Evolutionary conservation across 2,329 filamentous ascomycete genomes (phyloP).

Genomic region (Beauveria sp.): DNA sequence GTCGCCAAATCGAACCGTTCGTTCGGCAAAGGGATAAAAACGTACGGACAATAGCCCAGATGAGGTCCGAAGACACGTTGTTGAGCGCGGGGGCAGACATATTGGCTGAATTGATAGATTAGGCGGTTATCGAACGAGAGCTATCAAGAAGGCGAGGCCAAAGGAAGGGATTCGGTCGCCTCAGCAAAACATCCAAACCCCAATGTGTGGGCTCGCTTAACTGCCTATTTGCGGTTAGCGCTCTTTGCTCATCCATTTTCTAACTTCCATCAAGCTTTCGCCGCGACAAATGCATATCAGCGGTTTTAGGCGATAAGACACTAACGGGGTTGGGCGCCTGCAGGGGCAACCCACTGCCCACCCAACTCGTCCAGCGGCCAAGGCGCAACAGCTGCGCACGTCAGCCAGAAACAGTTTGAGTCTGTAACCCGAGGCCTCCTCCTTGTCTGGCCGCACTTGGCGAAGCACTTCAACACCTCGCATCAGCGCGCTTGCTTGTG

Average conservation of each 20-base stretch:
- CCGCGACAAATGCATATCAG: conserved; percentile 1
- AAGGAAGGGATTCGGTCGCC: not conserved
- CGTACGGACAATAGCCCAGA: conserved; percentile 95
- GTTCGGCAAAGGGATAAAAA: not conserved
- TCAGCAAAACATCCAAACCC: conserved; percentile 6
- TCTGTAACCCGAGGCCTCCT: not conserved
- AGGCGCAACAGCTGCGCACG: not conserved
- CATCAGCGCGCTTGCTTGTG: not conserved
- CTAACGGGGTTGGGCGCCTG: not conserved
- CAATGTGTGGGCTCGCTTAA: conserved; percentile 37
- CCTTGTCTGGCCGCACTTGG: not conserved
- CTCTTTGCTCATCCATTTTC: not conserved
- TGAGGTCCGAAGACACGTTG: conserved; percentile 81
- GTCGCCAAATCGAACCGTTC: not conserved
- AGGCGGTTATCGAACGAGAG: conserved; percentile 4
- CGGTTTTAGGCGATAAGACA: not conserved
- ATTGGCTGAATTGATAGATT: conserved; percentile 34
- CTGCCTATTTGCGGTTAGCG: conserved; percentile 23
- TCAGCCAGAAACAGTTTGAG: conserved; percentile 4
- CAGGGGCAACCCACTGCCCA: too few relatives aligned
- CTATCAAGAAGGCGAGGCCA: conserved; percentile 2
- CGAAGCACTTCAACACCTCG: not conserved
- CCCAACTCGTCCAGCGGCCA: not conserved
- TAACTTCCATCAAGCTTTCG: not conserved
- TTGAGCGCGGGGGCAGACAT: conserved; percentile 50